A percentile compares a stretch with the other conserved stretches of the same genome.
phyloP scores from a whole-genome alignment of 2,329 filamentous ascomycete species.

The Xylaria arbuscula region DNA sequence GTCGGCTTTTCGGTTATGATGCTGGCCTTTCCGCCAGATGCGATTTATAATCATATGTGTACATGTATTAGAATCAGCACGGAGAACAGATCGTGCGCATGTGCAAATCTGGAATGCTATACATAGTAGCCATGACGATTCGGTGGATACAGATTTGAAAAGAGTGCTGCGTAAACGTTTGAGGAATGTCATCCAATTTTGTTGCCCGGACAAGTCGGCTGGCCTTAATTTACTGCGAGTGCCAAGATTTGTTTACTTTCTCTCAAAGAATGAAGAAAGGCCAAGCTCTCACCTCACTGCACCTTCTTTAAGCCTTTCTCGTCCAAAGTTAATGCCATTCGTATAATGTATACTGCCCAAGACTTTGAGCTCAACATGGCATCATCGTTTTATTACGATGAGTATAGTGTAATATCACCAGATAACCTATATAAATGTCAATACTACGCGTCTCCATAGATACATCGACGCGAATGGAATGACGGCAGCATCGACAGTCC shows the following conservation, averaged over 20 bases:
- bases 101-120: constrained; percentile 1
- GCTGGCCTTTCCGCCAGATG: neutral
- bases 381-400: constrained; percentile 4
- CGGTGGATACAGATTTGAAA: constrained; percentile 14
- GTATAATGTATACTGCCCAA: neutral
- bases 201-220: constrained; percentile 45
- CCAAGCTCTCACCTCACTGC: neutral
- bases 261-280: constrained; percentile 13
- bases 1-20: neutral
- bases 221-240: constrained; percentile 33
- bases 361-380: neutral
- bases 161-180: constrained; percentile 15
- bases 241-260: constrained; percentile 37
- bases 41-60: neutral
- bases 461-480: constrained; percentile 14
- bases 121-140: neutral
- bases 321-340: neutral
- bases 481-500: constrained; percentile 1
- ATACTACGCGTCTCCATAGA: constrained; percentile 42
- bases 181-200: constrained; percentile 44
- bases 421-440: neutral
- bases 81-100: too few species aligned
- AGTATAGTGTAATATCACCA: constrained; percentile 5
- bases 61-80: neutral
- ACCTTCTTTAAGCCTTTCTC: neutral